These are phyloP conservation scores for Ceratobasidium sp. DNA, from an alignment of 1,284 basidiomycete genomes.

Conservation along the genomic window DNA sequence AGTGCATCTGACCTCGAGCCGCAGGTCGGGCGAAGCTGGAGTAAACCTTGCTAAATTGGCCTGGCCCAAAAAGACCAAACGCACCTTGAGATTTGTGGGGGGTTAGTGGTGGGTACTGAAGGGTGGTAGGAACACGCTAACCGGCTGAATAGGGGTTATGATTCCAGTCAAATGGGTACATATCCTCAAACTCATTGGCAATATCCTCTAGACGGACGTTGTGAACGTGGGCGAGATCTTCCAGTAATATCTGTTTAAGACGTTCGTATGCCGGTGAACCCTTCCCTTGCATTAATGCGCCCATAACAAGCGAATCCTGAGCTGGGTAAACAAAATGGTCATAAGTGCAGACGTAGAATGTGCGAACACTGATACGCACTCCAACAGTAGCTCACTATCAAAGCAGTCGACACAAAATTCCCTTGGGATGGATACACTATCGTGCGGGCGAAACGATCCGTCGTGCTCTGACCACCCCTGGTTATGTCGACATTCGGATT, in stretches of 20 bases:
- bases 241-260: background rate
- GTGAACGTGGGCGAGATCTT: slow-evolving; percentile 14
- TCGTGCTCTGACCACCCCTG: slow-evolving; percentile 46
- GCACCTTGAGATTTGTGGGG: too few species aligned
- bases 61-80: slow-evolving; percentile 14
- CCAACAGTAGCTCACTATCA: slow-evolving; percentile 35
- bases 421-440: slow-evolving; percentile 31
- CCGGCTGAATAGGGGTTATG: background rate
- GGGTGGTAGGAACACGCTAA: slow-evolving; percentile 4
- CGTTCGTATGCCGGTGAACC: background rate
- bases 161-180: slow-evolving; percentile 32
- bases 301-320: slow-evolving; percentile 3
- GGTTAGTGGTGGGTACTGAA: too few species aligned
- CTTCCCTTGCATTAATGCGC: slow-evolving; percentile 9
- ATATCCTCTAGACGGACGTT: background rate
- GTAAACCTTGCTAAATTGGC: background rate
- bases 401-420: background rate
- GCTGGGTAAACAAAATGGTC: background rate
- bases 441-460: slow-evolving; percentile 52
- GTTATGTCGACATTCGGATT: background rate
- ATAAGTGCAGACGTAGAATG: too few species aligned
- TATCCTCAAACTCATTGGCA: background rate
- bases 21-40: background rate
- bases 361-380: too few species aligned
- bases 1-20: background rate